phyloP scores from a whole-genome alignment of 345 rosid genomes.

The Bretschneidera sinensis region DNA sequence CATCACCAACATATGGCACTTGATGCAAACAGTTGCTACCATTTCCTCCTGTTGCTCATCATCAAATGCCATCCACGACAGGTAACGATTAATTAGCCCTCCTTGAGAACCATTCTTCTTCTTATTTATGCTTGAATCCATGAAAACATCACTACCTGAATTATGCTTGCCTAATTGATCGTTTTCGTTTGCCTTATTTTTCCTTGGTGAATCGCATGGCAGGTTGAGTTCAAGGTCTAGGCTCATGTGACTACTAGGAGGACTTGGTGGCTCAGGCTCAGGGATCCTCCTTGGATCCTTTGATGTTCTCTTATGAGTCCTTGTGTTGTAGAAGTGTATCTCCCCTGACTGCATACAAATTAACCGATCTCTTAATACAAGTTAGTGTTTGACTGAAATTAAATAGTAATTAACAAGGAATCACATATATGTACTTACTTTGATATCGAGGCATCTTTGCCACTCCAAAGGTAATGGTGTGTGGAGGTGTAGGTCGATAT shows the following conservation, averaged over 20 bases:
- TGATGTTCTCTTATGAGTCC: constrained; percentile 48
- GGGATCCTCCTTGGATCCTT: constrained; percentile 42
- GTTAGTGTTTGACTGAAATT: background rate
- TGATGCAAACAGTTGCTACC: constrained; percentile 72
- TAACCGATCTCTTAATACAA: background rate
- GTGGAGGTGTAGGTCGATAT: constrained; percentile 45
- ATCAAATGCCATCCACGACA: constrained; percentile 49
- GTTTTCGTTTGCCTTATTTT: constrained; percentile 7
- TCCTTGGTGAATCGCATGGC: constrained; percentile 36
- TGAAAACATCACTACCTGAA: constrained; percentile 10
- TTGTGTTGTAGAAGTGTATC: constrained; percentile 59
- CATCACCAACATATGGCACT: constrained; percentile 88
- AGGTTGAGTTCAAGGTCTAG: constrained; percentile 78
- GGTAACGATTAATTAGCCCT: constrained; percentile 19
- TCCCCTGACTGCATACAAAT: constrained; percentile 49
- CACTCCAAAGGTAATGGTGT: constrained; percentile 49
- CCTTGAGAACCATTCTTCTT: constrained; percentile 8
- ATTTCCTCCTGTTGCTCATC: constrained; percentile 43
- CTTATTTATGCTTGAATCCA: constrained; percentile 8
- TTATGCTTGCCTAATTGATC: constrained; percentile 10
- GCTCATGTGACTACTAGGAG: constrained; percentile 39
- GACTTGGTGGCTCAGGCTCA: constrained; percentile 28
- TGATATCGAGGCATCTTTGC: constrained; percentile 57
- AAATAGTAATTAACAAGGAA: background rate
- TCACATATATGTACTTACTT: constrained; percentile 32